Conservation (phyloP, 495 filamentous ascomycete genomes). For the Penicillium maclennaniae region DNA sequence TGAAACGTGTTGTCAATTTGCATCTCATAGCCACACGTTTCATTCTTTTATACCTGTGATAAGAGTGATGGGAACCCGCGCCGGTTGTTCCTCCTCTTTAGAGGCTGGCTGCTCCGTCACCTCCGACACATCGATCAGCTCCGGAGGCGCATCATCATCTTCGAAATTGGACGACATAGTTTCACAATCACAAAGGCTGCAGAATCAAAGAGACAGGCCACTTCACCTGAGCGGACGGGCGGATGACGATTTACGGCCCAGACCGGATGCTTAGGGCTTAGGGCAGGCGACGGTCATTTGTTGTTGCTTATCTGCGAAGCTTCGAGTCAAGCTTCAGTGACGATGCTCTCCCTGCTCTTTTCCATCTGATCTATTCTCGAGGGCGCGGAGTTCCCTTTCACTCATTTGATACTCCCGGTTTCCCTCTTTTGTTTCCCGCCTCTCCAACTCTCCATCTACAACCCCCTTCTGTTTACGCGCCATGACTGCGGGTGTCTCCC, state of each 20-base stretch:
- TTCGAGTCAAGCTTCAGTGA: conserved; percentile 4
- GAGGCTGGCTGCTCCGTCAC: conserved; percentile 21
- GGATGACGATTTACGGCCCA: conserved; percentile 39
- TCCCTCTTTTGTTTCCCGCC: conserved; percentile 23
- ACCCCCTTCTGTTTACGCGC: conserved; percentile 9
- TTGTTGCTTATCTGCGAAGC: conserved; percentile 20
- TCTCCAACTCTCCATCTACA: conserved; percentile 2
- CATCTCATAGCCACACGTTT: not conserved
- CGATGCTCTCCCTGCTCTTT: conserved; percentile 16
- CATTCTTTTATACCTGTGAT: conserved; percentile 64
- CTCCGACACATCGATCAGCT: conserved; percentile 57
- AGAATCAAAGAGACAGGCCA: not conserved
- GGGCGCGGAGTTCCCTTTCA: conserved; percentile 21
- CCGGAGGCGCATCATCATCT: conserved; percentile 70
- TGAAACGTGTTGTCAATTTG: conserved; percentile 16
- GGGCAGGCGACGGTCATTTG: conserved; percentile 33
- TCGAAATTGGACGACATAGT: conserved; percentile 46
- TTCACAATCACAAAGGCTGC: not conserved
- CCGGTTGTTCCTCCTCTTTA: conserved; percentile 24
- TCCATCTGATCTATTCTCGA: conserved; percentile 9
- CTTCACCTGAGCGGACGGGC: conserved; percentile 22
- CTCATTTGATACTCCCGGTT: conserved; percentile 18
- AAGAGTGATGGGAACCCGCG: conserved; percentile 87
- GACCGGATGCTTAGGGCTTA: conserved; percentile 38
- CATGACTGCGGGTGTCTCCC: conserved; percentile 57